Percentiles rank a stretch among this genome's conserved stretches.
Conservation (phyloP, 805 yeast species). For the Myxozyma lipomycoides region DNA sequence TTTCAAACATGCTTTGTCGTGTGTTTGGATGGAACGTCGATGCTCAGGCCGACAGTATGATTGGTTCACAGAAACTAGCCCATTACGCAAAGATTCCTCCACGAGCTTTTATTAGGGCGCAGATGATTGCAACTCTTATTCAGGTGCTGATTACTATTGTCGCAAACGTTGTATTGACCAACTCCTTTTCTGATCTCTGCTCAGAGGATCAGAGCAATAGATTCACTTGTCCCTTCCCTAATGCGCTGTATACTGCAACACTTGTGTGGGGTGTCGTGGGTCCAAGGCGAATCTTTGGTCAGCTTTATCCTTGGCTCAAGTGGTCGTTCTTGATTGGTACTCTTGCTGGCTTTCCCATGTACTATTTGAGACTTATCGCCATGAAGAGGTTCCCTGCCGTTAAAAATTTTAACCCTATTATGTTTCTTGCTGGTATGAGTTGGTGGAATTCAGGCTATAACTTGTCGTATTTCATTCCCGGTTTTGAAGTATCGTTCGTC, state of each 20-base stretch:
- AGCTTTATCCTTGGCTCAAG: slow-evolving; percentile 26
- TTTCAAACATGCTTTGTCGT: slow-evolving; percentile 5
- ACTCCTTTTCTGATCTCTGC: slow-evolving; percentile 35
- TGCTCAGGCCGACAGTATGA: slow-evolving; percentile 6
- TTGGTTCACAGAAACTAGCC: slow-evolving; percentile 41
- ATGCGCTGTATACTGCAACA: slow-evolving; percentile 48
- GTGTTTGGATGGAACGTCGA: slow-evolving; percentile 10
- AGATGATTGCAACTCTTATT: slow-evolving; percentile 48
- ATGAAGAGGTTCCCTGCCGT: slow-evolving; percentile 3
- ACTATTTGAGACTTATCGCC: slow-evolving; percentile 1
- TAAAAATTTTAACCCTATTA: slow-evolving; percentile 19
- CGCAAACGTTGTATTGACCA: neutral
- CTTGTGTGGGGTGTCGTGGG: slow-evolving; percentile 60
- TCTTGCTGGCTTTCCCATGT: slow-evolving; percentile 16
- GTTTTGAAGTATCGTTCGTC: slow-evolving; percentile 34
- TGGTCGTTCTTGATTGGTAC: slow-evolving; percentile 27
- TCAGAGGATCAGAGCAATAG: slow-evolving; percentile 37
- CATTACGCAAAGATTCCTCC: slow-evolving; percentile 54
- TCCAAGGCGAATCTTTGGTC: slow-evolving; percentile 45
- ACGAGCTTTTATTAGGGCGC: slow-evolving; percentile 46
- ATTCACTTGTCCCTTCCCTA: slow-evolving; percentile 44
- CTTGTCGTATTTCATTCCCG: slow-evolving; percentile 23
- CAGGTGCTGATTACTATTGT: slow-evolving; percentile 2
- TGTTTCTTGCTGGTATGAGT: slow-evolving; percentile 16
- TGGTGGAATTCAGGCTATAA: slow-evolving; percentile 17